A percentile compares a stretch with the other conserved stretches of the same genome.
phyloP scores from a whole-genome alignment of 257 asterid genomes.

The Craterostigma plantagineum region DNA sequence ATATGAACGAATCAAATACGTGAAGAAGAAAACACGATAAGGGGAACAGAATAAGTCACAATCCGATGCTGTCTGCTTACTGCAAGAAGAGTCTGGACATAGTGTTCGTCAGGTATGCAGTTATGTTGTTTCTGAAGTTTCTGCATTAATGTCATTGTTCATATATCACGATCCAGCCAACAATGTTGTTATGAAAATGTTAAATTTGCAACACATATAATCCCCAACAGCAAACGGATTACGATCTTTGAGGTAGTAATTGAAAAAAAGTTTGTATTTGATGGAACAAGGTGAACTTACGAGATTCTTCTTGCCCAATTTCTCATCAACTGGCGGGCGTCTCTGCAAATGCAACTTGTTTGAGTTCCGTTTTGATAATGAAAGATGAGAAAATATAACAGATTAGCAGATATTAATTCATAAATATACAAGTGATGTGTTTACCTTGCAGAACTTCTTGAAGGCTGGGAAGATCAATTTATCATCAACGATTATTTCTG shows the following conservation, averaged over 20 bases:
- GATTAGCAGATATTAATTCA: background rate
- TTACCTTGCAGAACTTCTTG: slow-evolving; percentile 75
- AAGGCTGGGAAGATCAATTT: slow-evolving; percentile 45
- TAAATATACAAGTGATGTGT: background rate
- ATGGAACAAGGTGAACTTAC: slow-evolving; percentile 31
- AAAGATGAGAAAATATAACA: background rate
- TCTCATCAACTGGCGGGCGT: slow-evolving; percentile 51
- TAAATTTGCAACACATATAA: background rate
- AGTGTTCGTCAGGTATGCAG: slow-evolving; percentile 98
- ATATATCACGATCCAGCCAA: no score
- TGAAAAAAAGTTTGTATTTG: background rate
- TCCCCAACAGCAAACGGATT: background rate
- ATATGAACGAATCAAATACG: no score
- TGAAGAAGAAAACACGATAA: no score
- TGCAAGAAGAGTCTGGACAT: slow-evolving; percentile 74
- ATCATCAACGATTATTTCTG: slow-evolving; percentile 66
- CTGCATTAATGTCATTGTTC: slow-evolving; percentile 33
- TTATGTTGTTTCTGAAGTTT: slow-evolving; percentile 89
- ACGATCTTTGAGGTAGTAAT: background rate
- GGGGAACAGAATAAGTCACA: no score
- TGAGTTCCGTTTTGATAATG: background rate
- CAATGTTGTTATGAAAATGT: no score
- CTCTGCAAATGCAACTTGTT: slow-evolving; percentile 34
- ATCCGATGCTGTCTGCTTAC: no score
- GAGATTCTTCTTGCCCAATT: slow-evolving; percentile 41